Evolutionary conservation across 768 basidiomycete species (phyloP).

Genomic region (Collybiopsis luxurians): DNA sequence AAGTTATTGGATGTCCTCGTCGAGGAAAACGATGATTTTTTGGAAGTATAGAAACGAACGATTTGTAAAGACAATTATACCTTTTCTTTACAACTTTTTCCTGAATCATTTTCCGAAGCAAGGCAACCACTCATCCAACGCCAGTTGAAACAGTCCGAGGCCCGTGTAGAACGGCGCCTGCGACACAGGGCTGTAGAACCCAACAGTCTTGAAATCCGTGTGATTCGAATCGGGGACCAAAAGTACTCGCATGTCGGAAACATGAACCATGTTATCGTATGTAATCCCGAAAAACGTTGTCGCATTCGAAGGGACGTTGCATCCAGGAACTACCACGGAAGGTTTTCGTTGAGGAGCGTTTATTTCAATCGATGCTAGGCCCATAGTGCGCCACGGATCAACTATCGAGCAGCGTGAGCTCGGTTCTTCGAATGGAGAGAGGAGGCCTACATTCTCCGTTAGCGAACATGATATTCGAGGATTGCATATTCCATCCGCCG

Average conservation of each 20-base stretch:
- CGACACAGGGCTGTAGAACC: slow-evolving; percentile 47
- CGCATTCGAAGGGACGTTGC: slow-evolving; percentile 31
- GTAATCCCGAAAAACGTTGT: slow-evolving; percentile 45
- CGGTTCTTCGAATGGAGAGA: not conserved
- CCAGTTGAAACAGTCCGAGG: slow-evolving; percentile 42
- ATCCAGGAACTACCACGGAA: slow-evolving; percentile 38
- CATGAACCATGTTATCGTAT: slow-evolving; percentile 47
- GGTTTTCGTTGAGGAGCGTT: slow-evolving; percentile 42
- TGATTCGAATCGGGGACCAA: slow-evolving; percentile 47
- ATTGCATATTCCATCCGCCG: slow-evolving; percentile 51
- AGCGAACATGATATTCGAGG: slow-evolving; percentile 44
- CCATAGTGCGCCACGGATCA: slow-evolving; percentile 53
- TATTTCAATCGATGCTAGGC: slow-evolving; percentile 45
- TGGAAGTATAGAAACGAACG: slow-evolving; percentile 45
- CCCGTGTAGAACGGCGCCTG: slow-evolving; percentile 46
- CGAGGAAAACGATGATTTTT: slow-evolving; percentile 76
- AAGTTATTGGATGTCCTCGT: slow-evolving; percentile 64
- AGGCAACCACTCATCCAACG: slow-evolving; percentile 47
- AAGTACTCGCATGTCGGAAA: slow-evolving; percentile 45
- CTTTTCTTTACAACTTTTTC: not conserved
- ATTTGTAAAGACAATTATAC: not conserved
- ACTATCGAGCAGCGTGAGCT: slow-evolving; percentile 23
- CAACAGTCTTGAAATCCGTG: slow-evolving; percentile 44
- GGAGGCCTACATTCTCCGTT: slow-evolving; percentile 42
- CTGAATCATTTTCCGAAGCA: slow-evolving; percentile 26